Evolutionary conservation across 2,329 filamentous ascomycete genomes (phyloP).

Genomic region (Aspergillus sp.): DNA sequence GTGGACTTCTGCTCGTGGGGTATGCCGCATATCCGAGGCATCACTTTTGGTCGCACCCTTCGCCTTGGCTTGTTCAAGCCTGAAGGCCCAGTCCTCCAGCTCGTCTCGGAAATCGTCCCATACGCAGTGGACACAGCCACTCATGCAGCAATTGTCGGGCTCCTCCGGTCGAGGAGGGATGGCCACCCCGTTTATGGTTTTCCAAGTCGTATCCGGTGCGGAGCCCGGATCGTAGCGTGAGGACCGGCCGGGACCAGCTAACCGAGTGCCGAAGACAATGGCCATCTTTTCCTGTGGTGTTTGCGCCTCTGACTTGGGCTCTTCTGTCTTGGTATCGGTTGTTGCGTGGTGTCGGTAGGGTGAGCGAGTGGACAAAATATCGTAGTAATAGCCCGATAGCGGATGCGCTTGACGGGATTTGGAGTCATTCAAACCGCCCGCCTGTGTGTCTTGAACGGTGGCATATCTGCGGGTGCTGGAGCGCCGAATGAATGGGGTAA

Average conservation of each 20-base stretch:
- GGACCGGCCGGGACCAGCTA: conserved; percentile 70
- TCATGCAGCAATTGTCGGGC: conserved; percentile 99
- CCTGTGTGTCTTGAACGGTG: conserved; percentile 13
- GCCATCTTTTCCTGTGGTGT: conserved; percentile 54
- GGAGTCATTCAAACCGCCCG: conserved; percentile 9
- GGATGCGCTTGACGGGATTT: conserved; percentile 39
- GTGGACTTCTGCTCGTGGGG: conserved; percentile 44
- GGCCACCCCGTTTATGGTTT: conserved; percentile 70
- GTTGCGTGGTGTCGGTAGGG: conserved; percentile 24
- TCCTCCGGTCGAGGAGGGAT: conserved; percentile 84
- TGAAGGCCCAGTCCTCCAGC: conserved; percentile 80
- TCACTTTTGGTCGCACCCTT: conserved; percentile 29
- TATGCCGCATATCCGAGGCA: conserved; percentile 34
- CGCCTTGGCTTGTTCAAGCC: conserved; percentile 62
- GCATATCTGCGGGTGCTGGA: conserved; percentile 21
- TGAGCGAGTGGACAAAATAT: conserved; percentile 40
- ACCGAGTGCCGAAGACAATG: conserved; percentile 79
- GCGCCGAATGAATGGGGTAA: conserved; percentile 23
- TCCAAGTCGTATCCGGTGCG: conserved; percentile 60
- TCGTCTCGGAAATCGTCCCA: conserved; percentile 93
- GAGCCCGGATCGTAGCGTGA: conserved; percentile 58
- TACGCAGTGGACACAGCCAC: conserved; percentile 94
- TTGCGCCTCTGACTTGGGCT: conserved; percentile 23
- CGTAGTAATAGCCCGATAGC: conserved; percentile 48
- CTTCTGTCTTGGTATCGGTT: conserved; percentile 21